Evolutionary conservation across 2,329 filamentous ascomycete genomes (phyloP), one percentile per base, ranked within the genome.

Genomic region (Fusarium metavorans): DNA sequence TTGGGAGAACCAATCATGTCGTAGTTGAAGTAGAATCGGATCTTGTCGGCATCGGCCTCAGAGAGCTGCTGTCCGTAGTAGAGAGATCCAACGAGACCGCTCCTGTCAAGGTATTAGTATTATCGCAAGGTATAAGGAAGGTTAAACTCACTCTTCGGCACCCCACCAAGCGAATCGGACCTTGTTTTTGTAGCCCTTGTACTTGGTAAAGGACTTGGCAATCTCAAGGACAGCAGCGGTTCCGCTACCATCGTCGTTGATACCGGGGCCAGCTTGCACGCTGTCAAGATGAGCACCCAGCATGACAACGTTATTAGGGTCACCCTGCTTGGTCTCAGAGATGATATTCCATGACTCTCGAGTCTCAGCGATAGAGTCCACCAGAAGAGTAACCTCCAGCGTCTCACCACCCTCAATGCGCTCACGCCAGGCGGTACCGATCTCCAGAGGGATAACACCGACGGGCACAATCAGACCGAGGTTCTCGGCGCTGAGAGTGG

Each of bases 1-100:
- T 79, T 76, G 5, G 81, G 80, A 18, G 84, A 86, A n/a, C 83
- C 85, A 66, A 93, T 91, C 92, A 93, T 93, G 82, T 93, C 92
- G 77, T 92, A 92, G 84, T 93, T 92, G 80, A 93, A 88, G 84
- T 92, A 92, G 35, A 93, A 89, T 3, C 88, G 86, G 77, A 93
- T 90, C 81, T 90, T 91, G 70, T 88, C 84, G 0, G 82, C 81
- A 52, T 86, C 83, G 2, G 79, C 77, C 25, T 80, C 75, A 13
- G 80, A 77, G 32, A 87, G 81, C 8, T 80, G 78, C 16, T 78
- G 67, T 2, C 80, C 82, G 67, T 86, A 86, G 79, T 85, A 80
- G 23, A 83, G 76, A 7, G 85, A 86, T n/a, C 85, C 86, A 56
- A 85, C 71, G 18, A 87, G 80, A n/a, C 85, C 85, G 41, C 79